Percentiles rank a stretch among this genome's conserved stretches.
Conservation (phyloP, 1,284 basidiomycete genomes). For the Microstroma glucosiphilum region DNA sequence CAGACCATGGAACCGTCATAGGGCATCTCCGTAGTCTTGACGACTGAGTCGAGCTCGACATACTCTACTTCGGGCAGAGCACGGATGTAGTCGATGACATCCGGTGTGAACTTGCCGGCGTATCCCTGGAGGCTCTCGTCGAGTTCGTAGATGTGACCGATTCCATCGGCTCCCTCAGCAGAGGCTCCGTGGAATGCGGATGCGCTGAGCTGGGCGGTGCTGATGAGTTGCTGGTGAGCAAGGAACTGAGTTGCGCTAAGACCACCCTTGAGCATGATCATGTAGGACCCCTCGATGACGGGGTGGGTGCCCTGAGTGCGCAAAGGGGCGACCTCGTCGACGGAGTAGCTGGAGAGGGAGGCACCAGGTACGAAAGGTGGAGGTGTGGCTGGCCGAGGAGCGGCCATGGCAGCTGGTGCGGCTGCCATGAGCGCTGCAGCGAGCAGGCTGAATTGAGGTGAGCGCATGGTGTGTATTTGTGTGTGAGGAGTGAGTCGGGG, state of each 20-base stretch:
- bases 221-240: conserved; percentile 33
- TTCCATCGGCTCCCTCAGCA: conserved; percentile 23
- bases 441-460: too few species aligned
- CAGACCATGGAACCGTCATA: conserved; percentile 37
- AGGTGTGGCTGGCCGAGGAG: conserved; percentile 4
- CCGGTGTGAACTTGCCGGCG: conserved; percentile 73
- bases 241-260: conserved; percentile 34
- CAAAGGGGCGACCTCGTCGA: conserved; percentile 9
- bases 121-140: conserved; percentile 63
- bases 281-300: conserved; percentile 42
- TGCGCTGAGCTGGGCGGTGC: conserved; percentile 29
- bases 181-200: conserved; percentile 33
- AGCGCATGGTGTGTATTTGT: too few species aligned
- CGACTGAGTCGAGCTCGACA: conserved; percentile 70
- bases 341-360: conserved; percentile 8
- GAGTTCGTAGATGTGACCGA: conserved; percentile 45
- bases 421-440: too few species aligned
- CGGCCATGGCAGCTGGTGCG: neutral
- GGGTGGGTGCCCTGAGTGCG: conserved; percentile 15
- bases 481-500: too few species aligned
- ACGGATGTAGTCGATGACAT: conserved; percentile 72
- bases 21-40: conserved; percentile 39
- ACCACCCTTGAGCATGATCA: conserved; percentile 47
- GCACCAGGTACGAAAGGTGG: conserved; percentile 15
- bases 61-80: conserved; percentile 83